A percentile compares a stretch with the other conserved stretches of the same genome.
phyloP scores from a whole-genome alignment of 306 rosid genomes.

The Morella rubra region DNA sequence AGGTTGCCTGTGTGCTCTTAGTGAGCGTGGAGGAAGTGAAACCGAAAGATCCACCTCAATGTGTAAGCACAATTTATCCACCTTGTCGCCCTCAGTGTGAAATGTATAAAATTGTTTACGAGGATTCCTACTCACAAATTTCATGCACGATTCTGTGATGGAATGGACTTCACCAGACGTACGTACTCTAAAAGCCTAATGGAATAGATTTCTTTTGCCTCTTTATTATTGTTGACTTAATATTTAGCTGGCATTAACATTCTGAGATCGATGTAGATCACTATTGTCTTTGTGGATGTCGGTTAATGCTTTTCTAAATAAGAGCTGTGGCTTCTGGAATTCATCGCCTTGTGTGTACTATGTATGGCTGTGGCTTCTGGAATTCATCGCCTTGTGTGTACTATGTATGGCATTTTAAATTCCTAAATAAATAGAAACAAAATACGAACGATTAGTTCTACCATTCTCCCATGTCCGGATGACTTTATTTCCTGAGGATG shows the following conservation, averaged over 20 bases:
- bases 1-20: conserved; percentile 41
- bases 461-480: neutral
- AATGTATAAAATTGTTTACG: neutral
- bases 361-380: no score
- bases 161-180: neutral
- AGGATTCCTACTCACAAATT: neutral
- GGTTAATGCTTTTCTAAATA: neutral
- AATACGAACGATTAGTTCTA: no score
- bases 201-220: neutral
- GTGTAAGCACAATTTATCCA: neutral
- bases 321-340: no score
- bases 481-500: neutral
- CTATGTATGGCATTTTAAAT: no score
- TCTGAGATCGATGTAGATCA: no score
- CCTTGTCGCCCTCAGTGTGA: neutral
- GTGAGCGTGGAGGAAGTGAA: conserved; percentile 38
- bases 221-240: no score
- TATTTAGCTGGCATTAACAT: neutral
- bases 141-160: neutral
- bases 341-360: no score
- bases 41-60: neutral
- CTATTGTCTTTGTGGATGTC: neutral
- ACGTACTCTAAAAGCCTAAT: neutral
- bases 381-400: no score
- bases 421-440: no score